Evolutionary conservation across 257 asterid genomes (phyloP), one percentile per base, ranked within the genome.

Genomic region (Nicotiana tomentosiformis): DNA sequence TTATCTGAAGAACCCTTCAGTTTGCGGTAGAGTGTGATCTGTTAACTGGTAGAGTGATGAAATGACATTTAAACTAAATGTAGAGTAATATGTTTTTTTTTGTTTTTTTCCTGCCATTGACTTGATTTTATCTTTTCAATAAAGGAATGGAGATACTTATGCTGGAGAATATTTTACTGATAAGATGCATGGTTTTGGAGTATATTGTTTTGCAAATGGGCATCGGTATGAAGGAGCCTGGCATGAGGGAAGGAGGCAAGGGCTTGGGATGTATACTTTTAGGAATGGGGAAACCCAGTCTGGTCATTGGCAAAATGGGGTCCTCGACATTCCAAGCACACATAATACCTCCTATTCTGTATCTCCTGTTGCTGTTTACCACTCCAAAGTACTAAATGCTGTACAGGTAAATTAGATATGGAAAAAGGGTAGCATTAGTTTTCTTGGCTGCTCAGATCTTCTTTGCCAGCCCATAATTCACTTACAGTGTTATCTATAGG

Each of bases 181-280:
- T 74, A 86, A 87, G 81, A 87, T 89, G 90, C 92, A 89, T 61
- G 92, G 92, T 4, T 89, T 87, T 72, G 90, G 92, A 60, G 86
- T 89, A 23, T 89, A 89, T 77, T 37, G 26, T 18, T 89, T 89
- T 83, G 87, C 87, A n/a, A 89, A 87, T 83, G 89, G 92, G 14
- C 92, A 89, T 55, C 61, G 79, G 30, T 87, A 89, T 66, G 90
- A 89, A 83, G 92, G 92, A 61, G 89, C 90, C 18, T 89, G 92
- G 92, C 92, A 89, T 30, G 92, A 87, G 77, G 90, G 92, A 18
- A 82, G 58, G 78, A 87, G 89, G 61, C 92, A 89, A 62, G 92
- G 88, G 37, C 87, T 87, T 72, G 92, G 92, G 29, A 86, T 66
- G 53, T 89, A 86, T 60, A 87, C 86, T 67, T 89, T 89, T 79